A percentile compares a stretch with the other conserved stretches of the same genome.
These are phyloP conservation scores for Strobilomyces dryophilus DNA, from an alignment of 768 basidiomycete genomes.

Conservation along the genomic window DNA sequence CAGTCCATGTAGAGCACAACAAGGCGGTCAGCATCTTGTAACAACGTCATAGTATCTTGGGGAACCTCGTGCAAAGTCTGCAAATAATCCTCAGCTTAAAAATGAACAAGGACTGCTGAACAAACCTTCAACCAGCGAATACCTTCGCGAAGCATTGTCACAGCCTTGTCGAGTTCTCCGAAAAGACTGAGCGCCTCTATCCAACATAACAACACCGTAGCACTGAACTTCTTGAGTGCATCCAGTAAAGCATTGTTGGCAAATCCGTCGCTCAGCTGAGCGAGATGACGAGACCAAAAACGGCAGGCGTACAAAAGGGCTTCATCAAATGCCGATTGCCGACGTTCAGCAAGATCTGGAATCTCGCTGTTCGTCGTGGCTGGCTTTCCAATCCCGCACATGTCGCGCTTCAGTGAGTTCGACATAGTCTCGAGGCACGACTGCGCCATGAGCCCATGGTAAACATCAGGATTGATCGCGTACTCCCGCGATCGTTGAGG, in stretches of 20 bases:
- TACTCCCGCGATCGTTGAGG: conserved; percentile 16
- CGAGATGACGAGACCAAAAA: conserved; percentile 18
- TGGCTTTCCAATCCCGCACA: conserved; percentile 17
- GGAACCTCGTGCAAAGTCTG: conserved; percentile 9
- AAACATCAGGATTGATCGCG: conserved; percentile 9
- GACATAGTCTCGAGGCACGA: conserved; percentile 17
- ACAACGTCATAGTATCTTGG: neutral
- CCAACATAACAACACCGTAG: conserved; percentile 14
- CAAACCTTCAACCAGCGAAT: conserved; percentile 16
- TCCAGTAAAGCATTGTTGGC: conserved; percentile 8
- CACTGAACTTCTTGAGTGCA: conserved; percentile 11
- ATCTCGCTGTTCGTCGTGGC: conserved; percentile 15
- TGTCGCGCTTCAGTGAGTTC: conserved; percentile 17
- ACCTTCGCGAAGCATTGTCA: conserved; percentile 12
- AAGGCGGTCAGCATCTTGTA: conserved; percentile 18
- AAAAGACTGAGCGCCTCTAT: conserved; percentile 17
- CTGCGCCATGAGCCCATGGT: conserved; percentile 19
- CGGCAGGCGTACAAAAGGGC: conserved; percentile 18
- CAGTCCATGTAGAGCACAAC: conserved; percentile 18
- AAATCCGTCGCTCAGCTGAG: conserved; percentile 6
- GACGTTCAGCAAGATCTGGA: conserved; percentile 17
- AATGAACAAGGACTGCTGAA: neutral
- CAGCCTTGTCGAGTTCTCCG: conserved; percentile 13
- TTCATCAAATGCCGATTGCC: conserved; percentile 8
- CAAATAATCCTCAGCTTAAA: neutral